Evolutionary conservation across 257 asterid genomes (phyloP).

Genomic region (Gentiana dahurica): DNA sequence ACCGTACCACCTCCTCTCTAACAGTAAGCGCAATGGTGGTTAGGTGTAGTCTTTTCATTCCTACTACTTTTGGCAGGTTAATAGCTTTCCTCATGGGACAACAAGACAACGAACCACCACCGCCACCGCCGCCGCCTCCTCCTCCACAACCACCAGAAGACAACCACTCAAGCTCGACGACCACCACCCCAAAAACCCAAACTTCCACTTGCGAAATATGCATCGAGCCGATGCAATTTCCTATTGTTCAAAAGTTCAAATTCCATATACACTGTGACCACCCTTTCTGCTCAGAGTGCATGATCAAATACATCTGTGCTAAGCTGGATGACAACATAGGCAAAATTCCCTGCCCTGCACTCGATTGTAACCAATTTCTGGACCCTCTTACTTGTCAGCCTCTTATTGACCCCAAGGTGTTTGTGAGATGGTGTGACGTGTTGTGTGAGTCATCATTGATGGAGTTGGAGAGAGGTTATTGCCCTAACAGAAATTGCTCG

Average conservation of each 20-base stretch:
- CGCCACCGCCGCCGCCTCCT: not conserved
- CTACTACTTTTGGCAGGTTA: too few species aligned
- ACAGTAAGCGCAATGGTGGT: too few species aligned
- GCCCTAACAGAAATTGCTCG: constrained; percentile 53
- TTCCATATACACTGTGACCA: constrained; percentile 3
- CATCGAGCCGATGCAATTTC: constrained; percentile 12
- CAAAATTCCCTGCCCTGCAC: constrained; percentile 50
- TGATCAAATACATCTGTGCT: constrained; percentile 47
- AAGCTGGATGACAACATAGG: constrained; percentile 41
- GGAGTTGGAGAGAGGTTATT: constrained; percentile 32
- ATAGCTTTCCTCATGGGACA: too few species aligned
- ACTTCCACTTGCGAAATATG: constrained; percentile 23
- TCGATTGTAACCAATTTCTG: constrained; percentile 34
- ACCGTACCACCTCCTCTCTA: too few species aligned
- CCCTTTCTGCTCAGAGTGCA: constrained; percentile 32
- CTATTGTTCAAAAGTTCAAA: not conserved
- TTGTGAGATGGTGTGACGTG: constrained; percentile 61
- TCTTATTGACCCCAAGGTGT: constrained; percentile 26
- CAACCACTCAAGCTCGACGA: too few species aligned
- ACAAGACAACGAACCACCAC: too few species aligned
- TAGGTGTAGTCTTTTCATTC: too few species aligned
- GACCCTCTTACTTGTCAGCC: constrained; percentile 44
- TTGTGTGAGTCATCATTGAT: constrained; percentile 40
- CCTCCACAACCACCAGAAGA: not conserved
- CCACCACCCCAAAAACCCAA: not conserved